A percentile compares a stretch with the other conserved stretches of the same genome.
These are phyloP conservation scores for Closterium sp. DNA, from an alignment of 139 green algal genomes.

Conservation along the genomic window DNA sequence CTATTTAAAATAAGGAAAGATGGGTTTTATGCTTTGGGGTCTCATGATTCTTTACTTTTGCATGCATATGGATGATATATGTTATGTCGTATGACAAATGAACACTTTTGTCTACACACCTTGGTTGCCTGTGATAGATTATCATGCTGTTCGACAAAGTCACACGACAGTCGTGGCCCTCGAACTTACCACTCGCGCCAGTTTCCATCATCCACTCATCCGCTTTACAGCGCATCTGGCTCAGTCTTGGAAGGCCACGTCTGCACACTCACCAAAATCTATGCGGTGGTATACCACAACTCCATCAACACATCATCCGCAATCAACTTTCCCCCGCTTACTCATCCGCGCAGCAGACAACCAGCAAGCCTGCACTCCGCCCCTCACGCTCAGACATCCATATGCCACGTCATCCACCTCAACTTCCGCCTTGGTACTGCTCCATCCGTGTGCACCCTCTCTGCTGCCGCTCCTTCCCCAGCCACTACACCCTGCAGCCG, in stretches of 20 bases:
- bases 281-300: not conserved
- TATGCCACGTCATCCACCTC: not conserved
- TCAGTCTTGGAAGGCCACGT: not conserved
- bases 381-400: not conserved
- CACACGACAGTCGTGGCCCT: not conserved
- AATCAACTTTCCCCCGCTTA: not conserved
- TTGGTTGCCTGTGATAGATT: too few species aligned
- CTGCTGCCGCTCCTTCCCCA: not conserved
- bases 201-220: not conserved
- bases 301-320: not conserved
- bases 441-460: too few species aligned
- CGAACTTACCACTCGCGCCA: not conserved
- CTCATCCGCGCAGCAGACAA: not conserved
- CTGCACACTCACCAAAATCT: not conserved
- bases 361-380: not conserved
- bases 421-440: not conserved
- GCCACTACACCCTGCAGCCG: not conserved
- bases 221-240: not conserved
- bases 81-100: too few species aligned
- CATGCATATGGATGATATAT: too few species aligned
- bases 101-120: too few species aligned
- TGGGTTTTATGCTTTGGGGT: too few species aligned
- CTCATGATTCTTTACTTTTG: too few species aligned
- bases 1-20: too few species aligned
- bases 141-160: not conserved